Evolutionary conservation across 305 asterid species (phyloP).

Genomic region (Fraxinus ornus): DNA sequence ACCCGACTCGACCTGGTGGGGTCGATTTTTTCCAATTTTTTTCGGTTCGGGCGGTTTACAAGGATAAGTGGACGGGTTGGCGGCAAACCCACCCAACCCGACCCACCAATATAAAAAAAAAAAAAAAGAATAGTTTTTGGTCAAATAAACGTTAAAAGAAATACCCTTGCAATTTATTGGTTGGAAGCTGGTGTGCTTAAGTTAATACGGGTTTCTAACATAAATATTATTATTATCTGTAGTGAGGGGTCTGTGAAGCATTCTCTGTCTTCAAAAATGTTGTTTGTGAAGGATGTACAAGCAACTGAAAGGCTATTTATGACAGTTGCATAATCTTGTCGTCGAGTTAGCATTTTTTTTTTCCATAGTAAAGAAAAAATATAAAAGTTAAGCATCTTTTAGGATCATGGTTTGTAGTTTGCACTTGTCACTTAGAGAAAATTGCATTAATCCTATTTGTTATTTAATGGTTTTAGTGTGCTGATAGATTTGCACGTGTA

Average conservation of each 20-base stretch:
- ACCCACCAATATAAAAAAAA: too few species aligned
- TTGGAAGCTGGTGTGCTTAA: too few species aligned
- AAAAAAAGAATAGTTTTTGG: too few species aligned
- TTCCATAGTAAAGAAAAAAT: neutral
- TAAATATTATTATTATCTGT: too few species aligned
- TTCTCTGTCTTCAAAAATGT: neutral
- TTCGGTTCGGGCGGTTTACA: too few species aligned
- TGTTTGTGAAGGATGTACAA: neutral
- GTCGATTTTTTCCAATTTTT: too few species aligned
- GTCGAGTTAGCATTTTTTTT: neutral
- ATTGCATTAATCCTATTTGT: neutral
- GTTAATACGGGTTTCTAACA: too few species aligned
- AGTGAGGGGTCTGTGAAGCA: neutral
- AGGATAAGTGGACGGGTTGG: too few species aligned
- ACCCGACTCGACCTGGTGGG: too few species aligned
- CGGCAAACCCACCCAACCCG: too few species aligned
- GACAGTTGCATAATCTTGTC: neutral
- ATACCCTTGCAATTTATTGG: too few species aligned
- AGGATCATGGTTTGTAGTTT: conserved; percentile 9
- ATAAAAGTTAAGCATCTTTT: neutral
- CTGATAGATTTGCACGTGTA: neutral
- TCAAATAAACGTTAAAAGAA: too few species aligned
- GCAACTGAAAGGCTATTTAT: conserved; percentile 1
- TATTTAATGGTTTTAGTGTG: neutral
- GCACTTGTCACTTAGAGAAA: neutral